Evolutionary conservation across 1,284 basidiomycete genomes (phyloP).

Genomic region (Ceratobasidium sp.): DNA sequence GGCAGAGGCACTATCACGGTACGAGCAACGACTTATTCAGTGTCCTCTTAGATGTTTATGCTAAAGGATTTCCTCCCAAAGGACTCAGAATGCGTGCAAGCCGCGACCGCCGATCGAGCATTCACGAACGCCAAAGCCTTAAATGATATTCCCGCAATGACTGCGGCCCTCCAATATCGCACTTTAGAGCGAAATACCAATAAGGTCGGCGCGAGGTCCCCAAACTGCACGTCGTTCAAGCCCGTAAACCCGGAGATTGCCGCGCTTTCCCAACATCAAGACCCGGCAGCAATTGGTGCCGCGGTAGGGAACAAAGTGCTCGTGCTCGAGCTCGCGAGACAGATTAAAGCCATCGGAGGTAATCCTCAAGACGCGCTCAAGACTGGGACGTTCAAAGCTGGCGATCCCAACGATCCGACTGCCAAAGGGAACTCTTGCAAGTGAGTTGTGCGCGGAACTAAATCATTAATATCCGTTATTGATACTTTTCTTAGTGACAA

Average conservation of each 20-base stretch:
- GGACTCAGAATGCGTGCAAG: slow-evolving; percentile 76
- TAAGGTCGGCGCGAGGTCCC: slow-evolving; percentile 66
- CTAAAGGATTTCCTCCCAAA: slow-evolving; percentile 51
- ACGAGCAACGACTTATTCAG: neutral
- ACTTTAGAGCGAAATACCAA: slow-evolving; percentile 78
- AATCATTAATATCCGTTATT: slow-evolving; percentile 64
- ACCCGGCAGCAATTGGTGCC: slow-evolving; percentile 73
- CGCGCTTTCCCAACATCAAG: slow-evolving; percentile 75
- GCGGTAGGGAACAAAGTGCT: slow-evolving; percentile 74
- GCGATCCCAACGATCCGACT: slow-evolving; percentile 68
- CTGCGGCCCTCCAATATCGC: slow-evolving; percentile 73
- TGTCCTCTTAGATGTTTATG: neutral
- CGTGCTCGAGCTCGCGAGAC: slow-evolving; percentile 70
- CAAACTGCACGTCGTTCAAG: slow-evolving; percentile 68
- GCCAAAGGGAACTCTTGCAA: slow-evolving; percentile 58
- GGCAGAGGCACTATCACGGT: slow-evolving; percentile 71
- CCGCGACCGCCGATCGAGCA: slow-evolving; percentile 61
- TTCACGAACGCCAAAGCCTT: slow-evolving; percentile 79
- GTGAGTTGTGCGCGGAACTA: slow-evolving; percentile 42
- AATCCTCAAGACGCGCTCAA: slow-evolving; percentile 72
- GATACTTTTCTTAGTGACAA: slow-evolving; percentile 59
- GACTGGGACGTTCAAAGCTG: slow-evolving; percentile 75
- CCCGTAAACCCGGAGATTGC: slow-evolving; percentile 77
- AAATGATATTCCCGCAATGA: slow-evolving; percentile 69
- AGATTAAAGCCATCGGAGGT: slow-evolving; percentile 74